A percentile compares a stretch with the other conserved stretches of the same genome.
phyloP scores from a whole-genome alignment of 257 asterid genomes.

The Craterostigma plantagineum region DNA sequence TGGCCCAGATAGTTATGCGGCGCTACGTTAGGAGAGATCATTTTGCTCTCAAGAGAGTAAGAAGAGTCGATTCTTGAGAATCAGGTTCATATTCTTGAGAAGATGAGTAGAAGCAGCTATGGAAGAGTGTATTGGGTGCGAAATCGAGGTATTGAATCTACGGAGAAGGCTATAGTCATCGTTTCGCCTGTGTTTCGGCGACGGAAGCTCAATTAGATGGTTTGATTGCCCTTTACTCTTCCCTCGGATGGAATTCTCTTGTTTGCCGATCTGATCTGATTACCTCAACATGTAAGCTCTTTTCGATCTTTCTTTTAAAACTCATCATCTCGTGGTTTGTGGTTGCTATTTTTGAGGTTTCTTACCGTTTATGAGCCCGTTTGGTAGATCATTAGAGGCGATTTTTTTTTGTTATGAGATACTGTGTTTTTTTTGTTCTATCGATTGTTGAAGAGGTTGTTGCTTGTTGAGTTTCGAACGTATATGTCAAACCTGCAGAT shows the following conservation, averaged over 20 bases:
- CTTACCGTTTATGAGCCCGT: conserved; percentile 1
- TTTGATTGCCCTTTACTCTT: conserved; percentile 33
- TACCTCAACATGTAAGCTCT: conserved; percentile 49
- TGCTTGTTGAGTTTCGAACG: no score
- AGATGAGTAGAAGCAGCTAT: conserved; percentile 20
- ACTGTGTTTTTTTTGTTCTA: no score
- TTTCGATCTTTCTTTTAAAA: not conserved
- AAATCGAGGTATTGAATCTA: conserved; percentile 14
- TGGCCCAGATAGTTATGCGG: no score
- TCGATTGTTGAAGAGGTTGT: no score
- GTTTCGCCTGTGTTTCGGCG: conserved; percentile 51
- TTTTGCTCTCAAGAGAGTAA: no score
- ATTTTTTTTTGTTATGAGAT: no score
- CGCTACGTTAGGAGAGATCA: no score
- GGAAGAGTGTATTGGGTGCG: conserved; percentile 57
- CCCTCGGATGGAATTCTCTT: conserved; percentile 68
- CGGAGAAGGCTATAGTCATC: conserved; percentile 42
- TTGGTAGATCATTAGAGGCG: no score
- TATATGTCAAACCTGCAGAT: no score
- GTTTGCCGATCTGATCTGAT: conserved; percentile 73
- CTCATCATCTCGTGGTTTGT: no score
- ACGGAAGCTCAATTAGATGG: conserved; percentile 34
- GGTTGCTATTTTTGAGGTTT: not conserved
- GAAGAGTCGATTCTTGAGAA: not conserved
- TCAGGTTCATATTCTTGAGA: not conserved